phyloP scores from a whole-genome alignment of 2,329 filamentous ascomycete species.

The Ampelomyces quisqualis region DNA sequence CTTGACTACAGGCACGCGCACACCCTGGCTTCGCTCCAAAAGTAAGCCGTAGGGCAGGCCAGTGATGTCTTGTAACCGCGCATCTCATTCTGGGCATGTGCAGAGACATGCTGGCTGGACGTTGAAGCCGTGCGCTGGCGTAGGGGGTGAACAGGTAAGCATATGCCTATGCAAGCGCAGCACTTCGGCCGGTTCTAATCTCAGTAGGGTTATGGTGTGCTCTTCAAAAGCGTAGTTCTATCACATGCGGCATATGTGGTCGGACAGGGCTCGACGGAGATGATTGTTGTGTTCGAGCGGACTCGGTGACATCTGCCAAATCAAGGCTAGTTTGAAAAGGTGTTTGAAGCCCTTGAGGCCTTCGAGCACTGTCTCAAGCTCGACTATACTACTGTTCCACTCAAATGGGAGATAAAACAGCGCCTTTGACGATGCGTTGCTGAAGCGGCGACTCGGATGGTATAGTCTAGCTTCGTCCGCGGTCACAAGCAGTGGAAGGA shows the following conservation, averaged over 20 bases:
- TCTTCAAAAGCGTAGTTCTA: conserved; percentile 9
- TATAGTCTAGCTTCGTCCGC: too few species aligned
- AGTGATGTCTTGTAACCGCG: conserved; percentile 20
- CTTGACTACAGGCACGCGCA: conserved; percentile 25
- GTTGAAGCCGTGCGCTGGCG: background rate
- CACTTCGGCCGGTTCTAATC: conserved; percentile 3
- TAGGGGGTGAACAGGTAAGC: conserved; percentile 3
- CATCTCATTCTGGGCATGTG: background rate
- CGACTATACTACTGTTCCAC: background rate
- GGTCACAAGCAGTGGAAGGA: background rate
- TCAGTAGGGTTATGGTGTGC: conserved; percentile 3
- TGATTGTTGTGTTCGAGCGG: conserved; percentile 26
- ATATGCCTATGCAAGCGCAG: conserved; percentile 4
- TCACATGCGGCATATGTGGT: conserved; percentile 33
- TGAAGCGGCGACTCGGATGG: too few species aligned
- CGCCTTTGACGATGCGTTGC: too few species aligned
- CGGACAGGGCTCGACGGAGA: conserved; percentile 19
- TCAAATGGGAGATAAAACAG: too few species aligned
- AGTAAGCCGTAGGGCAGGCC: conserved; percentile 24
- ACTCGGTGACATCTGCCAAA: conserved; percentile 34
- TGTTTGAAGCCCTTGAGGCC: background rate
- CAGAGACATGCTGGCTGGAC: conserved; percentile 1
- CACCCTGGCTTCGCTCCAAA: conserved; percentile 17
- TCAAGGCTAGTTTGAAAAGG: conserved; percentile 21
- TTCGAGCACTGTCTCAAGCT: background rate